Evolutionary conservation across 805 yeast genomes (phyloP).

Genomic region (Grigorovia jiainica): DNA sequence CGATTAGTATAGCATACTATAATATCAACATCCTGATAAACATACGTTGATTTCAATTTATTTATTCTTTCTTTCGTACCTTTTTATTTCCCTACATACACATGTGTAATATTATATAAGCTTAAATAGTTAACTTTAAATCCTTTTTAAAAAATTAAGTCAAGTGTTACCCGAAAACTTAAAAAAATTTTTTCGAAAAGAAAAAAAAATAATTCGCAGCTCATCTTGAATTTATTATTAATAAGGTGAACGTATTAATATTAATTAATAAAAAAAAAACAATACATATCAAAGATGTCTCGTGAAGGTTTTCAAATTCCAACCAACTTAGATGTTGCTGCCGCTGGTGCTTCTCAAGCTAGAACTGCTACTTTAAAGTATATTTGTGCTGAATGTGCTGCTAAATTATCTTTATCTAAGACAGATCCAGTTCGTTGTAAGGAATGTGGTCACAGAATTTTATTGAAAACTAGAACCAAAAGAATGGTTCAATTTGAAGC

Average conservation of each 20-base stretch:
- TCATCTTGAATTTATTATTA: too few species aligned
- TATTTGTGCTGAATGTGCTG: conserved; percentile 94
- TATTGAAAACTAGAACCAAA: conserved; percentile 94
- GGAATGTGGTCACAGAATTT: conserved; percentile 96
- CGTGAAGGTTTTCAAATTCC: conserved; percentile 89
- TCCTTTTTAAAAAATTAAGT: not conserved
- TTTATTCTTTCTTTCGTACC: not conserved
- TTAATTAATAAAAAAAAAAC: not conserved
- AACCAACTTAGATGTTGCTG: conserved; percentile 74
- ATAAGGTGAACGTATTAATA: too few species aligned
- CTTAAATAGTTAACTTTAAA: not conserved
- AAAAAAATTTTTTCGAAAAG: too few species aligned
- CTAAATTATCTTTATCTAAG: conserved; percentile 75
- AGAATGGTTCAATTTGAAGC: conserved; percentile 91
- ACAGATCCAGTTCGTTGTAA: conserved; percentile 97
- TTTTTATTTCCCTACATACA: too few species aligned
- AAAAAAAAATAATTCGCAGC: too few species aligned
- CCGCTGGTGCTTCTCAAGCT: conserved; percentile 61
- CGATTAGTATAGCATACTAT: not conserved
- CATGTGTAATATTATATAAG: not conserved
- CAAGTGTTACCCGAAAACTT: too few species aligned
- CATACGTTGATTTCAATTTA: not conserved
- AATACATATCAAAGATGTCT: conserved; percentile 27
- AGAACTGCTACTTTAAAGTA: conserved; percentile 82
- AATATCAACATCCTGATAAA: not conserved